Base-by-base conservation (phyloP, 306 rosid species). In the Quillaja saponaria region DNA sequence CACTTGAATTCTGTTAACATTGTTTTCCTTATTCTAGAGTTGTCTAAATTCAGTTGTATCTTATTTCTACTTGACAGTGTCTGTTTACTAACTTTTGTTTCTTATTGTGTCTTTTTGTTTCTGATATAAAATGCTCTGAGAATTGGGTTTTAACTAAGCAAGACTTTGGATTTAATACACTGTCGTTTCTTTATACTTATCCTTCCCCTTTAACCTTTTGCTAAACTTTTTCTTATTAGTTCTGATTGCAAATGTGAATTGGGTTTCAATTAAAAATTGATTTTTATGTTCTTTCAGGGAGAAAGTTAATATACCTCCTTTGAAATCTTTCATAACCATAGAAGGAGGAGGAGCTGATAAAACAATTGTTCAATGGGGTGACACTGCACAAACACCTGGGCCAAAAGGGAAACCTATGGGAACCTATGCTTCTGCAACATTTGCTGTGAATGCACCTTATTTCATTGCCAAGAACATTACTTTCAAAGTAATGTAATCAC, bases 351-450 rank as follows among this genome's bases (percentile, higher is more conserved):
- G 96, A 13, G 87, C 97, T 25, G 97, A 85, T 20, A 74, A 82
- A 58, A 94, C 99, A 55, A 87, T 87, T 7, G 87, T 94, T 76
- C 92, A 94, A 75, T 94, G 95, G 95, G 96, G 97, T 63, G 99
- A 94, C 96, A 94, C 91, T 13, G 99, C 99, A 58, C 76, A 85
- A 78, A 87, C 96, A 63, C 85, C 59, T 7, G 97, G 87, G 3
- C 77, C 89, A n/a, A 76, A 49, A 52, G 95, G 95, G 18, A 78
- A 20, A 61, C 91, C 91, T 13, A 19, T 94, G 73, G 99, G 99
- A 51, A 94, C 99, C 18, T 81, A 51, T 35, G 84, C 74, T 38
- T 94, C 99, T 13, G 99, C 99, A 47, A 85, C 99, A 60, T 92
- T 92, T 80, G 87, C 95, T 0, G 97, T 87, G 51, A 87, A 89